phyloP scores from a whole-genome alignment of 805 yeast species.

The Zygosaccharomyces rouxii region DNA sequence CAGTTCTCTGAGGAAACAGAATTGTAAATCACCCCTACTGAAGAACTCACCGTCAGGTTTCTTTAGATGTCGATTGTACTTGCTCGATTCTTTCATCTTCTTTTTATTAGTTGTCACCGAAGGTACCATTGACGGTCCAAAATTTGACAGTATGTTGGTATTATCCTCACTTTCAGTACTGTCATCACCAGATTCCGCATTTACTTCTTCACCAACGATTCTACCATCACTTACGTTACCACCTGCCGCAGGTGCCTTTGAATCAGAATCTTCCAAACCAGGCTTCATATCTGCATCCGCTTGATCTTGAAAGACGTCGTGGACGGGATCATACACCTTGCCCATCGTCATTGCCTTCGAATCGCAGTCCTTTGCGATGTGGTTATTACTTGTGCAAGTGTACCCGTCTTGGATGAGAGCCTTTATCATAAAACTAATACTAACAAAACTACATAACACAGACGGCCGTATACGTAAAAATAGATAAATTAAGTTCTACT shows the following conservation, averaged over 20 bases:
- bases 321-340: slow-evolving; percentile 36
- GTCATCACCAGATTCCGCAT: slow-evolving; percentile 12
- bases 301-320: slow-evolving; percentile 31
- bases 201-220: slow-evolving; percentile 14
- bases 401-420: background rate
- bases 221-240: slow-evolving; percentile 3
- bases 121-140: slow-evolving; percentile 13
- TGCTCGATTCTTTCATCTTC: slow-evolving; percentile 24
- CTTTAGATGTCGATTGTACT: slow-evolving; percentile 55
- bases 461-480: background rate
- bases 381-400: background rate
- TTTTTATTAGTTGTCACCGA: slow-evolving; percentile 15
- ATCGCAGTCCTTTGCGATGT: background rate
- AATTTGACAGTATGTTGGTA: slow-evolving; percentile 6
- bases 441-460: background rate
- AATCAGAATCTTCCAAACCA: slow-evolving; percentile 8
- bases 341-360: slow-evolving; percentile 20
- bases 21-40: slow-evolving; percentile 84
- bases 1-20: slow-evolving; percentile 62
- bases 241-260: background rate
- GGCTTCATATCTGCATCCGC: background rate
- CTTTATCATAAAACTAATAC: background rate
- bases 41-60: slow-evolving; percentile 90
- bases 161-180: slow-evolving; percentile 24
- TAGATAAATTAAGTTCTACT: background rate